Conservation (phyloP, 2,329 filamentous ascomycete genomes). For the Xylaria sp. region DNA sequence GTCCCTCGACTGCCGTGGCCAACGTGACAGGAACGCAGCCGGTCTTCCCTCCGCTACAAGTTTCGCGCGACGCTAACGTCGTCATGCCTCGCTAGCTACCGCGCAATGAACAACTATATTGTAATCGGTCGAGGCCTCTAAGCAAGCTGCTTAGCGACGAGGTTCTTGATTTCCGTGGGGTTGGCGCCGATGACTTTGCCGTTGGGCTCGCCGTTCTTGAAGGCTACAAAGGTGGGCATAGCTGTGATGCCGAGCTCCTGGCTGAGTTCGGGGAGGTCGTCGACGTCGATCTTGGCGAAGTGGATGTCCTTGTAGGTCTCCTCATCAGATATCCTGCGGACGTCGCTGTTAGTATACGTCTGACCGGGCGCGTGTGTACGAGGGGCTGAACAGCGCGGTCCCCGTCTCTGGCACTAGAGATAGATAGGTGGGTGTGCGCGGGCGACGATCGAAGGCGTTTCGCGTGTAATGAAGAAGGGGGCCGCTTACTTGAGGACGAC, state of each 20-base stretch:
- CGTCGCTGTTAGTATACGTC: constrained; percentile 10
- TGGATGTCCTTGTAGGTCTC: constrained; percentile 63
- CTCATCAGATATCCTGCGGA: constrained; percentile 62
- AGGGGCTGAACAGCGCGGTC: not conserved
- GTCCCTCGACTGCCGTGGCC: not conserved
- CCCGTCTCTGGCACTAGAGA: not conserved
- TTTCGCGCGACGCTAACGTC: not conserved
- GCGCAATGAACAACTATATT: not conserved
- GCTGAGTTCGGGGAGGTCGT: constrained; percentile 76
- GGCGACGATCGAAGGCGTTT: not conserved
- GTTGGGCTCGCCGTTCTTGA: constrained; percentile 77
- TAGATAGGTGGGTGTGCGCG: not conserved
- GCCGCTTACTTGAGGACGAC: constrained; percentile 66
- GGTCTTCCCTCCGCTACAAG: too few relatives aligned
- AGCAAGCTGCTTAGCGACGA: constrained; percentile 43
- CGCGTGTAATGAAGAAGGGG: not conserved
- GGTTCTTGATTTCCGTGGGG: constrained; percentile 65
- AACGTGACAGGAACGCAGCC: not conserved
- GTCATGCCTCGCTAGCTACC: not conserved
- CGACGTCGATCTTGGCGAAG: constrained; percentile 93
- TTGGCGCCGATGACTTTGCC: constrained; percentile 81
- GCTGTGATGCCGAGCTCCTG: constrained; percentile 81
- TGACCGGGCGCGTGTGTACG: not conserved
- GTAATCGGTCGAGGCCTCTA: constrained; percentile 1
- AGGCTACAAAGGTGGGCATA: constrained; percentile 91